These are phyloP conservation scores for Apiospora kogelbergensis DNA, from an alignment of 2,329 filamentous ascomycete species.

Conservation along the genomic window DNA sequence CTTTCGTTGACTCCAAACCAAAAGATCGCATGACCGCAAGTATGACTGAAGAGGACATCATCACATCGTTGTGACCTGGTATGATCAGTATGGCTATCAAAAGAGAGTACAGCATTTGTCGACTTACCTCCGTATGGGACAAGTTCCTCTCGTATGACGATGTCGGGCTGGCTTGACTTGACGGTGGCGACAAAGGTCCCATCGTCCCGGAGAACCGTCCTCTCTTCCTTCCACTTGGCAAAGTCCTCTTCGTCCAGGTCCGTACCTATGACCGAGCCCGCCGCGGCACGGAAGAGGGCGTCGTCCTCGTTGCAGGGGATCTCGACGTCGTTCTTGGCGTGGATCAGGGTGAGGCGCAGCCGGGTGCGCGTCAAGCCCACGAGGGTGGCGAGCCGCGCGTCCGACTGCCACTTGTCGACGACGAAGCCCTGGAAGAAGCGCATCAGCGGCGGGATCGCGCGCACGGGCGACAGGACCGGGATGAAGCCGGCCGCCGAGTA, in stretches of 20 bases:
- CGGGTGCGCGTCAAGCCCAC: slow-evolving; percentile 37
- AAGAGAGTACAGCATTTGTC: background rate
- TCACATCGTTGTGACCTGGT: slow-evolving; percentile 68
- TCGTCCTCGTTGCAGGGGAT: slow-evolving; percentile 75
- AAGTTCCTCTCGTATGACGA: slow-evolving; percentile 53
- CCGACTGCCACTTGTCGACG: slow-evolving; percentile 49
- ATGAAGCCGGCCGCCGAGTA: slow-evolving; percentile 60
- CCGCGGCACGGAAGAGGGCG: slow-evolving; percentile 60
- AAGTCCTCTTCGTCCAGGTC: slow-evolving; percentile 38
- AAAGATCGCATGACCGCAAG: slow-evolving; percentile 68
- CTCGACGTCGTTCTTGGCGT: slow-evolving; percentile 60
- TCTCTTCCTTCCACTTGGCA: slow-evolving; percentile 44
- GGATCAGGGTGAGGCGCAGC: slow-evolving; percentile 49
- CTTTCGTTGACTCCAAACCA: slow-evolving; percentile 29
- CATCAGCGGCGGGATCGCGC: slow-evolving; percentile 45
- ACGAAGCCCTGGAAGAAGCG: slow-evolving; percentile 48
- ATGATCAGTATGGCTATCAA: slow-evolving; percentile 16
- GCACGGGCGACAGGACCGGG: slow-evolving; percentile 53
- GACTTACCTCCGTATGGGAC: slow-evolving; percentile 55
- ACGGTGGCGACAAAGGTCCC: slow-evolving; percentile 50
- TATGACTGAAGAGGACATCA: slow-evolving; percentile 63
- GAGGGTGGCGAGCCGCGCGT: slow-evolving; percentile 46
- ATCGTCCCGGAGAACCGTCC: slow-evolving; percentile 43
- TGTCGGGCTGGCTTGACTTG: slow-evolving; percentile 39
- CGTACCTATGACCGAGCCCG: slow-evolving; percentile 46